Evolutionary conservation across 345 rosid genomes (phyloP), one percentile per base, ranked within the genome.

Genomic region (Populus ilicifolia): DNA sequence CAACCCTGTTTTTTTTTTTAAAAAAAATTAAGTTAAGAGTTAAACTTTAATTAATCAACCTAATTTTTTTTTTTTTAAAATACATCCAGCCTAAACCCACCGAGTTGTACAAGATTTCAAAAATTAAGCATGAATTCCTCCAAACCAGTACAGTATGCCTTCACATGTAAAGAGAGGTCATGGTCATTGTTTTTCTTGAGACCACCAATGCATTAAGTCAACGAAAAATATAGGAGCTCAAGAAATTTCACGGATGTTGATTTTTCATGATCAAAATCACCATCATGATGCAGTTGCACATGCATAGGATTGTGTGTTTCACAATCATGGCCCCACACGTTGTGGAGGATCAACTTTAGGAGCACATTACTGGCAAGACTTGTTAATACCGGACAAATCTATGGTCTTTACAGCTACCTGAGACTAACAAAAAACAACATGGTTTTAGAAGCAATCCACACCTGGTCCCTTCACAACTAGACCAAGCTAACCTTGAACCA

Each of bases 91-190:
- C 46, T 43, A 43, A 13, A 43, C 14, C 46, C 3, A 43, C 13
- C 8, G 46, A 43, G 46, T 21, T 59, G 63, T 16, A 18, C n/a
- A 21, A 21, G 7, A 65, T 65, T 17, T 13, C 5, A 44, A 27
- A 33, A 75, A 44, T 29, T 21, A 35, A 72, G 29, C 10, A 25
- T 5, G 13, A 38, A 20, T 36, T 50, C 25, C 69, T 39, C 61
- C 35, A 61, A 16, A 52, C 25, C 14, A 72, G 35, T 2, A 71
- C 43, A 48, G 48, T 30, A 36, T 44, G 70, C 27, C 65, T 79
- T 74, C 84, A 84, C 84, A 84, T 76, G 83, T 80, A 73, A 46
- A 72, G 68, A 69, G 70, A 16, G 84, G 80, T 73, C 82, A 66
- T 23, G 33, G 72, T 80, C 68, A 0, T 65, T 29, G 39, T 73